Conservation (phyloP, 768 basidiomycete genomes). For the Lactarius sanguifluus region DNA sequence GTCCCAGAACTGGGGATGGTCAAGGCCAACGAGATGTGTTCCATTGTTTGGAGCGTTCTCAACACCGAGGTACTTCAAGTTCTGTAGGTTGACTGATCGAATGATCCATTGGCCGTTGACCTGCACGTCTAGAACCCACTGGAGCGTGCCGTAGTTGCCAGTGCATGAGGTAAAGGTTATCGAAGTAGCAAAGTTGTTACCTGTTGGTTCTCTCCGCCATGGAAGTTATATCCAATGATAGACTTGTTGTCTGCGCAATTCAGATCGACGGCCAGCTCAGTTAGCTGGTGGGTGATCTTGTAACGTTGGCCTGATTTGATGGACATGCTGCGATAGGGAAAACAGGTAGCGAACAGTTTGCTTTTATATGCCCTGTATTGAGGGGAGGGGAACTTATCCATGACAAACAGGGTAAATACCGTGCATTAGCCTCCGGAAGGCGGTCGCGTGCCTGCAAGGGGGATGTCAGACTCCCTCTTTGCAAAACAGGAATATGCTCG, state of each 20-base stretch:
- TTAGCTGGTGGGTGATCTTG: not conserved
- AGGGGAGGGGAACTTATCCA: too few relatives aligned
- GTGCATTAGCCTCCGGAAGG: too few relatives aligned
- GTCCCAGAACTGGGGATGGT: not conserved
- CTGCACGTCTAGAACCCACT: not conserved
- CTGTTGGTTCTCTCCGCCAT: not conserved
- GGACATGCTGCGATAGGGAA: not conserved
- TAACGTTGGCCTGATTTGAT: not conserved
- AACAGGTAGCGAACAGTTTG: not conserved
- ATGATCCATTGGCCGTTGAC: not conserved
- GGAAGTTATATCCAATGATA: not conserved
- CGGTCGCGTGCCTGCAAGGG: not conserved
- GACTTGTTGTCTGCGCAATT: not conserved
- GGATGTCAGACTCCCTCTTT: not conserved
- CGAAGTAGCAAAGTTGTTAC: not conserved
- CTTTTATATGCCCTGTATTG: not conserved
- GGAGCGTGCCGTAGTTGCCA: not conserved
- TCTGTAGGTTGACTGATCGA: not conserved
- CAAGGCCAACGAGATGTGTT: not conserved
- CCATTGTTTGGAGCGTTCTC: not conserved
- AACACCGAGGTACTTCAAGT: not conserved
- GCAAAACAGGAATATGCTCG: not conserved
- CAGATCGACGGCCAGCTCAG: not conserved
- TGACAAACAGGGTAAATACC: too few relatives aligned
- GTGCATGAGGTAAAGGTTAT: not conserved